phyloP scores from a whole-genome alignment of 495 filamentous ascomycete genomes.

The Sporormia fimetaria region DNA sequence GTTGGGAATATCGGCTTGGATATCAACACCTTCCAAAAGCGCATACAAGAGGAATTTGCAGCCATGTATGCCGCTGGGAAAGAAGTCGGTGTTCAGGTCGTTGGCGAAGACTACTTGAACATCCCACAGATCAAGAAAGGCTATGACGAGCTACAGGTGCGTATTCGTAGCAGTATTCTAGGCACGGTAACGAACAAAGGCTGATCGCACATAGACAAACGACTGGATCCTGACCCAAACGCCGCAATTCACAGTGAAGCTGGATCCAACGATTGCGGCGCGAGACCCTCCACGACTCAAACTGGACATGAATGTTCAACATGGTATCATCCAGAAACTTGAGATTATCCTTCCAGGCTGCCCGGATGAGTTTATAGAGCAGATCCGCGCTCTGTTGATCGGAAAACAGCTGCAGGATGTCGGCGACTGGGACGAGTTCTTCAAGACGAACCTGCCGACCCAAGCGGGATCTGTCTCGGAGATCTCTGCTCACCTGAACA shows the following conservation, averaged over 20 bases:
- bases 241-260: slow-evolving; percentile 53
- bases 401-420: slow-evolving; percentile 34
- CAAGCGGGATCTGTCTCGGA: not conserved
- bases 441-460: not conserved
- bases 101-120: slow-evolving; percentile 39
- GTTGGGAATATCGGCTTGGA: slow-evolving; percentile 59
- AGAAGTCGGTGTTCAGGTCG: slow-evolving; percentile 34
- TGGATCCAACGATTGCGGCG: too few species aligned
- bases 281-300: not conserved
- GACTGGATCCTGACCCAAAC: slow-evolving; percentile 80
- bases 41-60: slow-evolving; percentile 37
- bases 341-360: slow-evolving; percentile 9
- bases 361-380: slow-evolving; percentile 1
- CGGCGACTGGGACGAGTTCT: slow-evolving; percentile 30
- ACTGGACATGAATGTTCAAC: slow-evolving; percentile 14
- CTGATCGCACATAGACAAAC: slow-evolving; percentile 39
- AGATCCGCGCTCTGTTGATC: slow-evolving; percentile 5
- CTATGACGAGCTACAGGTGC: slow-evolving; percentile 50
- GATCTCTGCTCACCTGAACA: not conserved
- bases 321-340: slow-evolving; percentile 20
- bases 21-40: slow-evolving; percentile 26
- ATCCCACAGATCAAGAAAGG: slow-evolving; percentile 46
- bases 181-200: not conserved
- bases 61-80: slow-evolving; percentile 40
- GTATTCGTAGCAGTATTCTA: not conserved